A percentile compares a stretch with the other conserved stretches of the same genome.
Evolutionary conservation across 176 grass and related monocot genomes (phyloP).

Genomic region (Ampelocalamus luodianensis): DNA sequence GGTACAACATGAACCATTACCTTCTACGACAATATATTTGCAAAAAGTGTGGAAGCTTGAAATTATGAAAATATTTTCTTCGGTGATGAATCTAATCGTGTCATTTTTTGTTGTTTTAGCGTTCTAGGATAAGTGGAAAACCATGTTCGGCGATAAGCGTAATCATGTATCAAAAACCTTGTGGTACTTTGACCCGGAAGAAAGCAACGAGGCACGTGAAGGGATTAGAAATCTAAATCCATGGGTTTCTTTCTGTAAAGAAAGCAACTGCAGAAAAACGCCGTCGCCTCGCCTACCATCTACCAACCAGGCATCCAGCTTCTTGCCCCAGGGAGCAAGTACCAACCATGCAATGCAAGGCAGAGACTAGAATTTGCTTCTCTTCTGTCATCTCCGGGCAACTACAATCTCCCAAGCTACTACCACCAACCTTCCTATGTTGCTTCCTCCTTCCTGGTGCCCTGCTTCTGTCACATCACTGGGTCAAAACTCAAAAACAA

Average conservation of each 20-base stretch:
- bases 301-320: constrained; percentile 14
- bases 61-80: neutral
- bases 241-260: neutral
- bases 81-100: neutral
- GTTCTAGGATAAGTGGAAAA: too few relatives aligned
- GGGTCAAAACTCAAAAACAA: constrained; percentile 37
- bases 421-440: constrained; percentile 4
- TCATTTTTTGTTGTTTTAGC: neutral
- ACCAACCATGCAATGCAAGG: neutral
- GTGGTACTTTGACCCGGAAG: constrained; percentile 16
- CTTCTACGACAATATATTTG: too few relatives aligned
- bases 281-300: constrained; percentile 27
- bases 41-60: neutral
- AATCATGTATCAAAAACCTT: neutral
- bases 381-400: constrained; percentile 2
- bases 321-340: constrained; percentile 25
- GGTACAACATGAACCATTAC: neutral
- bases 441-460: constrained; percentile 30
- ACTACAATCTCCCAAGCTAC: neutral
- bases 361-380: neutral
- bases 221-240: neutral
- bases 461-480: neutral
- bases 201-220: neutral
- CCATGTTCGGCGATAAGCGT: constrained; percentile 10
- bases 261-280: constrained; percentile 25